A percentile compares a stretch with the other conserved stretches of the same genome.
Conservation (phyloP, 139 green algal genomes). For the Astrephomene gubernaculifera region DNA sequence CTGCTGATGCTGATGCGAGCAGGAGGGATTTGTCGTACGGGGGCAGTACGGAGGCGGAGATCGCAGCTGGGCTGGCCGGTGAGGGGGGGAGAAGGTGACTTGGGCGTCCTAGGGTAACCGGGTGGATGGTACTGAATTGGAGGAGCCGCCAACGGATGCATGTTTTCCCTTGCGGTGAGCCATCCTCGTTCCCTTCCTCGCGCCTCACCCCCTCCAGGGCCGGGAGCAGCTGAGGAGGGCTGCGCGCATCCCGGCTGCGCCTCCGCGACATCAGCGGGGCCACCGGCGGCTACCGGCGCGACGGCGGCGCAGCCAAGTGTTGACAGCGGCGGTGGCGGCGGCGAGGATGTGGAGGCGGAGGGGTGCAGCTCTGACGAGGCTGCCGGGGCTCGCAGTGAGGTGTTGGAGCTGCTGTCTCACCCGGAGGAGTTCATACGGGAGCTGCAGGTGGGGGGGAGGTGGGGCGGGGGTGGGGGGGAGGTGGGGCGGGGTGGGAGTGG, state of each 20-base stretch:
- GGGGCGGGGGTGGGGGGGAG: not conserved
- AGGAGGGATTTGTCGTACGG: slow-evolving; percentile 4
- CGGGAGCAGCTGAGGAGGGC: not conserved
- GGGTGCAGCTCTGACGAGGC: slow-evolving; percentile 11
- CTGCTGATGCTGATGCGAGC: too few species aligned
- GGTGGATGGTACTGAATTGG: too few species aligned
- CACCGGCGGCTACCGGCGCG: not conserved
- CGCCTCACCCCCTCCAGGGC: too few species aligned
- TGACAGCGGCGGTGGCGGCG: not conserved
- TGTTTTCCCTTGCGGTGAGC: too few species aligned
- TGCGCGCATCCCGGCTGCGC: too few species aligned
- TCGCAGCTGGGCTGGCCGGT: slow-evolving; percentile 17
- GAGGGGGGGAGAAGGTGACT: not conserved
- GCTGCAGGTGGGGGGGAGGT: slow-evolving; percentile 5
- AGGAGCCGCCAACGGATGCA: too few species aligned
- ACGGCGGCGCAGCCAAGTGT: not conserved
- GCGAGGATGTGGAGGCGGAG: too few species aligned
- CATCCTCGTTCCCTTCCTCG: too few species aligned
- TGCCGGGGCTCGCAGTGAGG: not conserved
- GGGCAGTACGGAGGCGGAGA: slow-evolving; percentile 25
- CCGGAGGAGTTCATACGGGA: slow-evolving; percentile 5
- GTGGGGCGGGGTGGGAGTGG: not conserved
- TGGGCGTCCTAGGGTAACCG: not conserved
- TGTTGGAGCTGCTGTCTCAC: slow-evolving; percentile 32
- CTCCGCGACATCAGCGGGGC: not conserved